Conservation (phyloP, 2,329 filamentous ascomycete species). For the Monosporascus sp. region DNA sequence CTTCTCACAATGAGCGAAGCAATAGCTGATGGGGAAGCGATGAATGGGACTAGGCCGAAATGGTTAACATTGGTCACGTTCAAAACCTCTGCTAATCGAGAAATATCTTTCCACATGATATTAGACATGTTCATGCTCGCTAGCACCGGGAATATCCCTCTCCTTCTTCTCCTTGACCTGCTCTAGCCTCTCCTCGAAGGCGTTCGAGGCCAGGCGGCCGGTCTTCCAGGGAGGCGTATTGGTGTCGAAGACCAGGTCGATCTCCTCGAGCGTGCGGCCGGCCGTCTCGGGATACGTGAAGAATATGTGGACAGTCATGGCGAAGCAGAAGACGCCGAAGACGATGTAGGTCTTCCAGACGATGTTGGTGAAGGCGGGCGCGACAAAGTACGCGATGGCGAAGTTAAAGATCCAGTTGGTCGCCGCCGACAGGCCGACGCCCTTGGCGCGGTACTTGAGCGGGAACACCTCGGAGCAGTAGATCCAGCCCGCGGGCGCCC, state of each 20-base stretch:
- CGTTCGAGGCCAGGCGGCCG: not conserved
- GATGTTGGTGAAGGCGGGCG: conserved; percentile 12
- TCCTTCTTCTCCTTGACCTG: not conserved
- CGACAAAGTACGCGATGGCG: conserved; percentile 11
- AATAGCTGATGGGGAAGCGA: too few species aligned
- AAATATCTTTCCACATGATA: not conserved
- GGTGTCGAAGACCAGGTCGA: conserved; percentile 45
- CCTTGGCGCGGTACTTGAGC: conserved; percentile 16
- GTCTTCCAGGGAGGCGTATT: conserved; percentile 18
- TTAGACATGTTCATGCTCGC: not conserved
- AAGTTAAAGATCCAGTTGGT: conserved; percentile 24
- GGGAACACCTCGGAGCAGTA: conserved; percentile 22
- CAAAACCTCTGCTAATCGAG: not conserved
- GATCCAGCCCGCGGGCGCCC: conserved; percentile 19
- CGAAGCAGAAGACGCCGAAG: conserved; percentile 35
- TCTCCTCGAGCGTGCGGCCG: conserved; percentile 45
- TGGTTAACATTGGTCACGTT: too few species aligned
- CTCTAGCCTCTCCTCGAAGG: conserved; percentile 16
- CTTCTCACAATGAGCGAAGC: too few species aligned
- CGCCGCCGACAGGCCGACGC: conserved; percentile 15
- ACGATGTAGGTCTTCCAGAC: conserved; percentile 32
- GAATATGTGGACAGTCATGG: conserved; percentile 11
- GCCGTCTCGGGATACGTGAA: conserved; percentile 35
- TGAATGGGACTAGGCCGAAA: too few species aligned
- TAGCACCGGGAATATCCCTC: not conserved